Base-by-base conservation (phyloP, 495 filamentous ascomycete species). In the Tuber borchii region DNA sequence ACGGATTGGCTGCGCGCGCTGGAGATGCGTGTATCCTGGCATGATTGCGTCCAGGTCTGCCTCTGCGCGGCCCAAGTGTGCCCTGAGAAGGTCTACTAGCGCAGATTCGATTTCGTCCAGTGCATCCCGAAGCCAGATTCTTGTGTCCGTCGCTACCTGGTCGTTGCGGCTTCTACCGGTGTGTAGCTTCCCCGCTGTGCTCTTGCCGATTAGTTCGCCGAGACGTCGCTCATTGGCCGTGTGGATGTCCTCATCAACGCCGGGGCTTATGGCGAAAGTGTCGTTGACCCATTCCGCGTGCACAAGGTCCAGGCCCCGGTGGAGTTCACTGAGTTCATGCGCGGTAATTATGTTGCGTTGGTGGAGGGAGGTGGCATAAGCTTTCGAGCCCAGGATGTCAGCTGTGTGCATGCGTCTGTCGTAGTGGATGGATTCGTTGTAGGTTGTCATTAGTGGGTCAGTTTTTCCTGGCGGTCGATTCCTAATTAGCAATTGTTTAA, bases 91-190 rank as follows among this genome's bases (percentile, higher is more conserved):
- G 78, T 90, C 88, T 44, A 86, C 86, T 34, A 97, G 86, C 70
- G 88, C 89, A 8, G n/a, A 80, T 74, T 94, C 92, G 74, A 97
- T 89, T 75, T 88, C 86, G 77, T 87, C 88, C 71, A 97, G 84
- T 85, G 94, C 88, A 78, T 93, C 91, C 68, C 92, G 87, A 75
- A 97, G 85, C 95, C 95, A 98, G 82, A 97, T 85, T 69, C 94
- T 90, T 92, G 97, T 95, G 81, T 97, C 95, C 37, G 92, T 95
- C 40, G 91, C 93, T 75, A 98, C 88, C 85, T 98, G 95, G 86
- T 98, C 95, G 82, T 98, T 98, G 69, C 95, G 87, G 81, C 90
- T 93, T 37, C 95, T 90, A 46, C 94, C 94, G 3, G 94, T 97
- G 87, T 97, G 95, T 76, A 97, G 88, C 86, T 97, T 97, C 8